phyloP scores from a whole-genome alignment of 2,329 filamentous ascomycete species.

The Madurella mycetomatis region DNA sequence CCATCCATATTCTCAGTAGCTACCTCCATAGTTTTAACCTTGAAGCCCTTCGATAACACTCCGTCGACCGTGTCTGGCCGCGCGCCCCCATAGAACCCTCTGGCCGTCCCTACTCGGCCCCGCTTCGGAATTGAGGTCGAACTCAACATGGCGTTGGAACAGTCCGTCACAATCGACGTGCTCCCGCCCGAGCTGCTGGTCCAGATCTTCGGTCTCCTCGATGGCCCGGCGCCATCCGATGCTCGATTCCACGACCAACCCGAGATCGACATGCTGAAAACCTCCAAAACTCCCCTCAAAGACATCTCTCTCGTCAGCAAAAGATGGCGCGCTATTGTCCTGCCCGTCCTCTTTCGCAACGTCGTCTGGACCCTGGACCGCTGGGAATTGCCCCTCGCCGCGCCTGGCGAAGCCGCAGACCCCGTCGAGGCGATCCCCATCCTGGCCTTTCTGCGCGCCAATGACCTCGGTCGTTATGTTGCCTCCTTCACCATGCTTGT shows the following conservation, averaged over 20 bases:
- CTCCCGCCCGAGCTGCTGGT: constrained; percentile 17
- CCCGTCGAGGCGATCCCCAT: constrained; percentile 33
- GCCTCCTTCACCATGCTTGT: constrained; percentile 40
- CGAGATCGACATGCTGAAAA: constrained; percentile 1
- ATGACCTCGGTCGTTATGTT: constrained; percentile 38
- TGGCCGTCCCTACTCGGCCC: neutral
- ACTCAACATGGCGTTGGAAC: neutral
- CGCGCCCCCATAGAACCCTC: too few species aligned
- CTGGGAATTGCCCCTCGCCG: constrained; percentile 27
- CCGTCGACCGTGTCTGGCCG: too few species aligned
- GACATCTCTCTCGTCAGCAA: constrained; percentile 49
- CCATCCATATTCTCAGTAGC: too few species aligned
- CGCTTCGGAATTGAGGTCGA: neutral
- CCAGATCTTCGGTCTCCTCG: constrained; percentile 9
- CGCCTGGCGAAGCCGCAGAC: constrained; percentile 22
- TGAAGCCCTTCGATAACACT: too few species aligned
- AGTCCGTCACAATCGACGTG: neutral
- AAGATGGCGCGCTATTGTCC: constrained; percentile 47
- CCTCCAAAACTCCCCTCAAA: constrained; percentile 43
- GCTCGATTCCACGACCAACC: constrained; percentile 16
- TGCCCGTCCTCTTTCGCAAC: constrained; percentile 57
- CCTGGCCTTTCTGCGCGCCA: constrained; percentile 36
- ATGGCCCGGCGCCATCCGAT: constrained; percentile 9
- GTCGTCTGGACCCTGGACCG: constrained; percentile 39
- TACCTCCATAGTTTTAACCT: too few species aligned